These are phyloP conservation scores for Plectosphaerella cucumerina DNA, from an alignment of 2,329 filamentous ascomycete genomes.

Conservation along the genomic window DNA sequence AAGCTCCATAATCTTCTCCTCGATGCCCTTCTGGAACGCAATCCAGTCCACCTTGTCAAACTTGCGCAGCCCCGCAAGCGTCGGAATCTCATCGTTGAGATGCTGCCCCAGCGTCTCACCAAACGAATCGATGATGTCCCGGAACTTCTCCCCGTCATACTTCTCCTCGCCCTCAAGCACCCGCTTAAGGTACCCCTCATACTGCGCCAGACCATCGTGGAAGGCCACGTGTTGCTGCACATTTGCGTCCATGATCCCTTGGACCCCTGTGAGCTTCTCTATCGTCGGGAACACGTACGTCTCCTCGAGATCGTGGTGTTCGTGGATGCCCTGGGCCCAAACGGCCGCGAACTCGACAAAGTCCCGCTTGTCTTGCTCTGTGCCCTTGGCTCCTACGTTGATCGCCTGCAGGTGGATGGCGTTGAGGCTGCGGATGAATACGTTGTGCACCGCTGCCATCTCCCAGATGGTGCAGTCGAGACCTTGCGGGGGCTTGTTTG, in stretches of 20 bases:
- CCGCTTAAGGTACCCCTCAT: slow-evolving; percentile 24
- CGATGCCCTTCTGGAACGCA: slow-evolving; percentile 18
- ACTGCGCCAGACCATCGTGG: slow-evolving; percentile 24
- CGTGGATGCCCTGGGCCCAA: slow-evolving; percentile 17
- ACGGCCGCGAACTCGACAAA: slow-evolving; percentile 21
- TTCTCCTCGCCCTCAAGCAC: slow-evolving; percentile 20
- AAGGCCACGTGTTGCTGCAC: slow-evolving; percentile 29
- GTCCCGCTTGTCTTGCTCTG: slow-evolving; percentile 17
- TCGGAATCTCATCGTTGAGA: slow-evolving; percentile 32
- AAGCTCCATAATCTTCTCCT: slow-evolving; percentile 12
- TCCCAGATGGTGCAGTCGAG: slow-evolving; percentile 8
- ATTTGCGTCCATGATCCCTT: slow-evolving; percentile 24
- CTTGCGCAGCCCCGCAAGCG: slow-evolving; percentile 25
- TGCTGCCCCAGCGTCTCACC: slow-evolving; percentile 27
- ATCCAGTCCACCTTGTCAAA: slow-evolving; percentile 30
- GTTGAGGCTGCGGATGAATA: slow-evolving; percentile 22
- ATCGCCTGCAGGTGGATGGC: slow-evolving; percentile 18
- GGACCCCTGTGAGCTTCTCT: slow-evolving; percentile 19
- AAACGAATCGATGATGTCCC: slow-evolving; percentile 28
- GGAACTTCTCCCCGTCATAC: slow-evolving; percentile 25
- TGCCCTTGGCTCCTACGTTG: slow-evolving; percentile 15
- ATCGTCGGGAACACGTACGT: slow-evolving; percentile 24
- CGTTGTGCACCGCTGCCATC: slow-evolving; percentile 28
- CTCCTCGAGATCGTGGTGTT: slow-evolving; percentile 30
- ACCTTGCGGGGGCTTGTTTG: not conserved